Evolutionary conservation across 2,329 filamentous ascomycete species (phyloP), one percentile per base, ranked within the genome.

Genomic region (Botrytis aclada): DNA sequence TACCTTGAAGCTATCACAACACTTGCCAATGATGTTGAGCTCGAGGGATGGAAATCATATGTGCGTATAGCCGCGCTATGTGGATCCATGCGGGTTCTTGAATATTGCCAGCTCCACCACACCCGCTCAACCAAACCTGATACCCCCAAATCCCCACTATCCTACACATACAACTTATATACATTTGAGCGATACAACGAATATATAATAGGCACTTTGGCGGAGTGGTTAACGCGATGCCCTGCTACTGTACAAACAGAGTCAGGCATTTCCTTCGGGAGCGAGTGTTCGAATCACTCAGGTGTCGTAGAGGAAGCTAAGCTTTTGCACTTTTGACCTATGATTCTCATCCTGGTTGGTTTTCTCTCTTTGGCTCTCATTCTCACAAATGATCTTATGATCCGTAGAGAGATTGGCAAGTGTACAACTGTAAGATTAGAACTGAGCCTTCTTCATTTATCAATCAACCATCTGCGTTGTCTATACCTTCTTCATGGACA

Each of bases 211-310:
- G 65, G 65, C 64, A 54, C 65, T 69, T 69, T 69, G 65, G 65
- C 65, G 65, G 65, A 70, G 69, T 70, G 69, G 69, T 70, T 70
- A 70, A 70, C 69, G 69, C 69, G 69, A 70, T 63, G 69, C 54
- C 69, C 69, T 70, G 69, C 69, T 70, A 70, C 39, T 70, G 41
- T 70, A 22, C 1, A 0, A 5, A 29, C 37, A 43, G 54, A 61
- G 67, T 37, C 56, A 70, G 69, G 41, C 69, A 63, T 70, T 70
- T 70, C 69, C 69, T 63, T 70, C 69, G 69, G 69, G 69, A 70
- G 69, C 69, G 56, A 70, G 69, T 63, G 69, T 70, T 70, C 69
- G 69, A 70, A 70, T 70, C 69, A 63, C 69, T 70, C 56, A 70
- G 69, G 69, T 63, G 69, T 70, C 69, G 69, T 4, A 1, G 2